These are phyloP conservation scores for Cryphonectria carpinicola DNA, from an alignment of 2,329 filamentous ascomycete species.

Conservation along the genomic window DNA sequence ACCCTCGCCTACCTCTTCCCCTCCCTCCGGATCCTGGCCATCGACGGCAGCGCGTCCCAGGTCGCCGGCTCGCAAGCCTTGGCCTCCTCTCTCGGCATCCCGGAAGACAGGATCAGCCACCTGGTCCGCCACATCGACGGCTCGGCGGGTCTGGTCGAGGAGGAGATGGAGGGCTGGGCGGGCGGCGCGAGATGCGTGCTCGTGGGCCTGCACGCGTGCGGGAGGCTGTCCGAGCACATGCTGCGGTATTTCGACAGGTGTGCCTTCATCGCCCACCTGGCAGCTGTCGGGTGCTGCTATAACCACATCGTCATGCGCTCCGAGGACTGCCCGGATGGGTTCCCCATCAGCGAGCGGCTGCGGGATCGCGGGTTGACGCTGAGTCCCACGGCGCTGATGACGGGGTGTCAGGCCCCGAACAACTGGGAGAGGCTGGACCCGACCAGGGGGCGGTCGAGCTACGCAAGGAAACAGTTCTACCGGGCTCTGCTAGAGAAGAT, in stretches of 20 bases:
- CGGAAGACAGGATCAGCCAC: slow-evolving; percentile 32
- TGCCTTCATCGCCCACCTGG: slow-evolving; percentile 33
- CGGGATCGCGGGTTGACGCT: slow-evolving; percentile 32
- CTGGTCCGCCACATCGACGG: slow-evolving; percentile 38
- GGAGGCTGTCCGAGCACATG: slow-evolving; percentile 41
- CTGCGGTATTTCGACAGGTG: slow-evolving; percentile 35
- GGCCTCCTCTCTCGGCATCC: slow-evolving; percentile 33
- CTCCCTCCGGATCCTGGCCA: slow-evolving; percentile 35
- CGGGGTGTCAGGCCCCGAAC: slow-evolving; percentile 39
- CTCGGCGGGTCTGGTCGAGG: slow-evolving; percentile 29
- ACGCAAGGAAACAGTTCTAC: slow-evolving; percentile 25
- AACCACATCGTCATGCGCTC: slow-evolving; percentile 41
- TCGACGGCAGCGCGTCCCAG: slow-evolving; percentile 39
- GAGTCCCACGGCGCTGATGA: slow-evolving; percentile 40
- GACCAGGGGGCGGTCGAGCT: slow-evolving; percentile 28
- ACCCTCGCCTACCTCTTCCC: slow-evolving; percentile 38
- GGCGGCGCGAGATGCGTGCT: slow-evolving; percentile 37
- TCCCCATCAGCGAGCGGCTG: slow-evolving; percentile 43
- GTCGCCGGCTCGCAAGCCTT: slow-evolving; percentile 35
- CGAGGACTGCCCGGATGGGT: slow-evolving; percentile 42
- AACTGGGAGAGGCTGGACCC: slow-evolving; percentile 37
- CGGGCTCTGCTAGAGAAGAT: slow-evolving; percentile 24
- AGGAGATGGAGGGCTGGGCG: slow-evolving; percentile 37
- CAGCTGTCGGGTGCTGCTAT: slow-evolving; percentile 40
- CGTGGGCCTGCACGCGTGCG: slow-evolving; percentile 40